These are phyloP conservation scores for Yamadazyma akitaensis DNA, from an alignment of 805 yeast genomes.

Conservation along the genomic window DNA sequence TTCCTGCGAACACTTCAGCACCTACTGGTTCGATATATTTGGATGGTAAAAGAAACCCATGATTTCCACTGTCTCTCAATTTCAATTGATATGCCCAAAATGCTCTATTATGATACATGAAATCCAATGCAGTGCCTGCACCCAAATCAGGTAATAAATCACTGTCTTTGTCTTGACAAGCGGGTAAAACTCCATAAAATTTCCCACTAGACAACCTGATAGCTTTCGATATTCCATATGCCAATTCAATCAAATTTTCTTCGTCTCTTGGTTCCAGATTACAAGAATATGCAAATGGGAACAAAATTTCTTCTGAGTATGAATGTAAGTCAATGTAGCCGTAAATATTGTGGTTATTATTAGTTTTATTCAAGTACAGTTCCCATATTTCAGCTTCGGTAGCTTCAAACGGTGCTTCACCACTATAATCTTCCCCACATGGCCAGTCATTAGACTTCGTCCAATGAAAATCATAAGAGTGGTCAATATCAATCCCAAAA, in stretches of 20 bases:
- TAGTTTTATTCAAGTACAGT: slow-evolving; percentile 40
- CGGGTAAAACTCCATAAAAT: slow-evolving; percentile 65
- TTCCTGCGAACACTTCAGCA: slow-evolving; percentile 63
- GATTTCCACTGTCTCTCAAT: slow-evolving; percentile 76
- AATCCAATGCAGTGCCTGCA: slow-evolving; percentile 77
- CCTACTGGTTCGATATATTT: slow-evolving; percentile 75
- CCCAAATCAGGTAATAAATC: slow-evolving; percentile 74
- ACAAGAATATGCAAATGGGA: slow-evolving; percentile 82
- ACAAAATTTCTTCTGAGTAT: slow-evolving; percentile 77
- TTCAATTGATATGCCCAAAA: slow-evolving; percentile 83
- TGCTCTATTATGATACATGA: slow-evolving; percentile 78
- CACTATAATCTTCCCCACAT: slow-evolving; percentile 82
- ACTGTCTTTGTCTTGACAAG: slow-evolving; percentile 75
- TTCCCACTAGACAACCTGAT: slow-evolving; percentile 64
- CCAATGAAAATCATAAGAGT: slow-evolving; percentile 77
- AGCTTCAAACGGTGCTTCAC: slow-evolving; percentile 65
- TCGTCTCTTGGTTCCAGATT: slow-evolving; percentile 69
- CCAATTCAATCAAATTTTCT: slow-evolving; percentile 76
- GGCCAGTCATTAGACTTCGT: slow-evolving; percentile 57
- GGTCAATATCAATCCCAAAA: slow-evolving; percentile 83
- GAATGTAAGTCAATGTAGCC: slow-evolving; percentile 85
- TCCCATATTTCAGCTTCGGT: slow-evolving; percentile 39
- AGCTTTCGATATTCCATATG: slow-evolving; percentile 75
- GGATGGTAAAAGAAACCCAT: slow-evolving; percentile 77
- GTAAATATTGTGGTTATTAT: slow-evolving; percentile 54